Base-by-base conservation (phyloP, 345 rosid species). In the Passiflora organensis region DNA sequence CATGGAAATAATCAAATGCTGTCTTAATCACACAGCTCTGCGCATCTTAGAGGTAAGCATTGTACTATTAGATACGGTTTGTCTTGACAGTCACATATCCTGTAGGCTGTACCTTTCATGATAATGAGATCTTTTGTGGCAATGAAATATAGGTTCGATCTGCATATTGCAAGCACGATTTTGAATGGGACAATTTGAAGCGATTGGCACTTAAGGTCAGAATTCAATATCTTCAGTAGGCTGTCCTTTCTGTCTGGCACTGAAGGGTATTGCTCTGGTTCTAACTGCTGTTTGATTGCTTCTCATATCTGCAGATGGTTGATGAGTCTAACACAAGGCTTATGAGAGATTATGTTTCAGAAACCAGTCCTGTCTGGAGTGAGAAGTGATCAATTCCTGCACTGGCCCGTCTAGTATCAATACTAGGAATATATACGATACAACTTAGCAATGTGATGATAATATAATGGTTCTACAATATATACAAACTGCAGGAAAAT, bases 111-210 rank as follows among this genome's bases (percentile, higher is more conserved):
- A 41, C 9, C n/a, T 4, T 41, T 41, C 43, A 11, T 37, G 41
- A 13, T 41, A 6, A 41, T 6, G 1, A 11, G 34, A 41, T 20
- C 14, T 38, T 55, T 15, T 21, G 5, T 54, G 37, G 11, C 16
- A 11, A 60, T 20, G 45, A 44, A 15, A 32, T 13, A 28, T 38
- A 89, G 97, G 97, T 91, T 32, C 83, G 91, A 21, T 81, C 96
- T 21, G 89, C 89, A 15, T 87, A 91, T 16, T 80, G 89, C 57
- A 82, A 87, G 64, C 68, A 53, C n/a, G 95, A 87, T 73, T 91
- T 91, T 15, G 96, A 87, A 70, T 80, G 96, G 96, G 95, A 83
- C 60, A 87, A 87, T 62, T 32, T 85, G 65, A 55, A 77, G 59
- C 76, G 78, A 21, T 66, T 91, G 19, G 66, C 87, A 50, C 43